These are phyloP conservation scores for Paramecium caudatum DNA, from an alignment of 73 alveolate genomes.

Conservation along the genomic window DNA sequence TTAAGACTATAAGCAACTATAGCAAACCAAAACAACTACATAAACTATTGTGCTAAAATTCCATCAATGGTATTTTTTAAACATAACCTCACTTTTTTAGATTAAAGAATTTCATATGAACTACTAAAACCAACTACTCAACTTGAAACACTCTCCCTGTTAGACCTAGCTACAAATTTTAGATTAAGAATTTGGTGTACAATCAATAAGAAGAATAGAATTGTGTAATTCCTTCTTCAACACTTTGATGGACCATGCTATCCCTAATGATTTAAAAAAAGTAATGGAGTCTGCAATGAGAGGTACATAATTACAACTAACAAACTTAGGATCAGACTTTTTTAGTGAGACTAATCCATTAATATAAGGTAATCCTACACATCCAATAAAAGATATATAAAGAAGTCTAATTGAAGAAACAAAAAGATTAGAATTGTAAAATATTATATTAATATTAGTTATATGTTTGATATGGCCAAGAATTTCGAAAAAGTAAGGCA, in stretches of 20 bases:
- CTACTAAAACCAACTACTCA: not conserved
- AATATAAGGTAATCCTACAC: not conserved
- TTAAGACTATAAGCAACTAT: conserved; percentile 34
- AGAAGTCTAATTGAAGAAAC: conserved; percentile 21
- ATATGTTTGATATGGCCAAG: conserved; percentile 64
- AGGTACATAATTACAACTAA: not conserved
- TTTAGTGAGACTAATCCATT: not conserved
- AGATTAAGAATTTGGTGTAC: conserved; percentile 46
- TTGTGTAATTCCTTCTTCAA: conserved; percentile 59
- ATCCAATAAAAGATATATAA: not conserved
- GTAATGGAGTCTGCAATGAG: conserved; percentile 61
- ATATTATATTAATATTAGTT: conserved; percentile 22
- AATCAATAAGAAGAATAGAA: conserved; percentile 52
- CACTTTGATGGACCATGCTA: conserved; percentile 63
- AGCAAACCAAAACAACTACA: conserved; percentile 23
- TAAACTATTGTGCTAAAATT: conserved; percentile 45
- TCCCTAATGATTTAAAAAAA: conserved; percentile 45
- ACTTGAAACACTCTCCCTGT: not conserved
- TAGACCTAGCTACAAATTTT: not conserved
- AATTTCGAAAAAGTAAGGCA: conserved; percentile 48
- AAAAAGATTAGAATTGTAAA: conserved; percentile 42
- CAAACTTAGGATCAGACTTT: conserved; percentile 17
- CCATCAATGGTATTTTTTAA: conserved; percentile 55
- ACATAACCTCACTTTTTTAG: not conserved
- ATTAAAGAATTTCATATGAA: conserved; percentile 57